Conservation (phyloP, 352 stramenopile species). For the Elongisporangium anandrum region DNA sequence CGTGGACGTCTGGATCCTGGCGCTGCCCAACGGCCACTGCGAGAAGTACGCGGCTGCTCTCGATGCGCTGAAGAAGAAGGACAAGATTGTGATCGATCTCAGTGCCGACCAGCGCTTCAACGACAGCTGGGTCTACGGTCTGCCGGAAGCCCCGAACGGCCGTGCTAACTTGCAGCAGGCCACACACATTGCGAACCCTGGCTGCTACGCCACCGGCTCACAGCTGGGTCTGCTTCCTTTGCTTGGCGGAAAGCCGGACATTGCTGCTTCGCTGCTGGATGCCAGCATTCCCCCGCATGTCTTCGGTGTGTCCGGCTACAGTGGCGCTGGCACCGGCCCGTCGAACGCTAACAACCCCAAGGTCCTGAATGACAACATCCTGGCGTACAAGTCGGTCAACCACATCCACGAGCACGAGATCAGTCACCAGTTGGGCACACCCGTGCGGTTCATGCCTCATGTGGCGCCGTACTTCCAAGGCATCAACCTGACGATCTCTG, state of each 20-base stretch:
- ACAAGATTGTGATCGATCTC: conserved; percentile 85
- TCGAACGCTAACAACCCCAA: conserved; percentile 81
- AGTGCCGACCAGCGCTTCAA: conserved; percentile 89
- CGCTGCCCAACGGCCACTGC: conserved; percentile 84
- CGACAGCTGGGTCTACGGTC: conserved; percentile 77
- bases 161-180: conserved; percentile 50
- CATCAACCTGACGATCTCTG: conserved; percentile 89
- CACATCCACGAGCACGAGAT: conserved; percentile 89
- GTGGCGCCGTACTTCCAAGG: conserved; percentile 92
- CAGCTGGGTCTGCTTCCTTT: conserved; percentile 80
- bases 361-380: conserved; percentile 82
- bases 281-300: conserved; percentile 65
- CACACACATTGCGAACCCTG: conserved; percentile 85
- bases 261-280: conserved; percentile 52
- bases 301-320: conserved; percentile 89
- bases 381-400: conserved; percentile 89
- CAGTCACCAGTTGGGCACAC: conserved; percentile 74
- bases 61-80: conserved; percentile 54
- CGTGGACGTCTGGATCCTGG: conserved; percentile 84
- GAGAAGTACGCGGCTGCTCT: conserved; percentile 73
- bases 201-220: conserved; percentile 83
- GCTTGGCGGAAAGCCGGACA: conserved; percentile 55
- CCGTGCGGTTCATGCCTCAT: conserved; percentile 92
- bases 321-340: conserved; percentile 73
- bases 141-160: conserved; percentile 72